phyloP scores from a whole-genome alignment of 371 early-diverging fungal species.

The Mucor circinelloides region DNA sequence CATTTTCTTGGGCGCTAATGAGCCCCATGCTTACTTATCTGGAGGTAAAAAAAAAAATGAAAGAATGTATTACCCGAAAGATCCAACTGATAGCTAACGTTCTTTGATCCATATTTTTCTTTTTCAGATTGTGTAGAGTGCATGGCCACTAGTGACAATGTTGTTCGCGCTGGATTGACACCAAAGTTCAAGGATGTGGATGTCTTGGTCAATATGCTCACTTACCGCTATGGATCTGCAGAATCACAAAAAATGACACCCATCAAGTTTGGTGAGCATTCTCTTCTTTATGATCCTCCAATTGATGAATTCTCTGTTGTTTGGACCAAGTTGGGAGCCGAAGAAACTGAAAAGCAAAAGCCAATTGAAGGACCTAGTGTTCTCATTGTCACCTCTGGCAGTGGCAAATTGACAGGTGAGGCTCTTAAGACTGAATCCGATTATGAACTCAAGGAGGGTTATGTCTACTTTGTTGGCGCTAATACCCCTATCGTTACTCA shows the following conservation, averaged over 20 bases:
- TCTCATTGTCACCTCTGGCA: slow-evolving; percentile 80
- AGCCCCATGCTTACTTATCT: slow-evolving; percentile 96
- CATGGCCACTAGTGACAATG: slow-evolving; percentile 98
- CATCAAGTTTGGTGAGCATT: slow-evolving; percentile 44
- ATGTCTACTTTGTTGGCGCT: slow-evolving; percentile 72
- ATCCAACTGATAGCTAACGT: neutral
- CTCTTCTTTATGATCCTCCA: slow-evolving; percentile 91
- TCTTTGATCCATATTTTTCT: neutral
- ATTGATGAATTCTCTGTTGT: slow-evolving; percentile 93
- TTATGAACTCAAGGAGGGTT: slow-evolving; percentile 50
- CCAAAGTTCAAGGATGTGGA: slow-evolving; percentile 98
- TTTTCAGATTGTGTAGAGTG: slow-evolving; percentile 92
- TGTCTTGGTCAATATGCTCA: slow-evolving; percentile 90
- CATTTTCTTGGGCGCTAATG: slow-evolving; percentile 95
- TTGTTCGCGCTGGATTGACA: slow-evolving; percentile 95
- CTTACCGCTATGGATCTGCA: slow-evolving; percentile 84
- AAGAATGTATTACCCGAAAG: neutral
- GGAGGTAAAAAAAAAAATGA: slow-evolving; percentile 63
- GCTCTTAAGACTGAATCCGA: slow-evolving; percentile 20
- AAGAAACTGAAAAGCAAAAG: slow-evolving; percentile 51
- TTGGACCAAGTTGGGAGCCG: slow-evolving; percentile 54
- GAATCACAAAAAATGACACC: slow-evolving; percentile 75
- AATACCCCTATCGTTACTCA: slow-evolving; percentile 49
- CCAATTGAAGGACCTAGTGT: slow-evolving; percentile 84
- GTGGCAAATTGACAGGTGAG: slow-evolving; percentile 30